Base-by-base conservation (phyloP, 1,284 basidiomycete species). In the Cystobasidium sp. region DNA sequence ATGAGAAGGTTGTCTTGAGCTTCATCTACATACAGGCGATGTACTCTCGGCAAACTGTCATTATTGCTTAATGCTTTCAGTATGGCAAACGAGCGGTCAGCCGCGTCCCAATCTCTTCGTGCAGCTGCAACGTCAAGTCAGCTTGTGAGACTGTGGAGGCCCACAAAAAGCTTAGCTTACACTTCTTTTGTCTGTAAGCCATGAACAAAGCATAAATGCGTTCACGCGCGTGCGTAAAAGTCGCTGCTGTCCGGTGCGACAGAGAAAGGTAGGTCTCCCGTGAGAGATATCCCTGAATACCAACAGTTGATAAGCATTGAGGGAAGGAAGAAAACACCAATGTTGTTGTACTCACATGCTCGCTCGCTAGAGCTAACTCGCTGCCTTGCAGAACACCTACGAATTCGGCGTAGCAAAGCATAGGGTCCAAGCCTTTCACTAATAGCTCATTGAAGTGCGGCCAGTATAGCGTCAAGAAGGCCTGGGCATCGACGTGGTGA, bases 361-460 rank as follows among this genome's bases (percentile, higher is more conserved):
- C 76, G 47, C 76, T 79, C 0, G 75, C 71, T 16, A 87, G 76
- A 0, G 88, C 82, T 46, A 82, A 80, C 78, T 90, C 88, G 0
- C 88, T 88, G 0, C 90, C 90, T 78, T 88, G 87, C 78, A 91
- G 89, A 1, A 90, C 86, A 37, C 89, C 89, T 77, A 91, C 85
- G 53, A 91, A 84, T 77, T 91, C 89, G n/a, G 85, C 87, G 77
- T 87, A 91, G 3, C 90, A 87, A 8, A 90, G 83, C 3, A 86
- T 84, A 0, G 88, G 85, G 79, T 89, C 89, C 20, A 90, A 81
- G 5, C 84, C 84, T 77, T 87, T 89, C 0, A 84, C 87, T 43
- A 88, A 80, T 0, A 80, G 68, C 75, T 88, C 86, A 0, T 87
- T 83, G 62, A 90, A 88, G 77, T 86, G 88, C 0, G 85, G 83